Evolutionary conservation across 345 rosid genomes (phyloP).

Genomic region (Euclidium syriacum): DNA sequence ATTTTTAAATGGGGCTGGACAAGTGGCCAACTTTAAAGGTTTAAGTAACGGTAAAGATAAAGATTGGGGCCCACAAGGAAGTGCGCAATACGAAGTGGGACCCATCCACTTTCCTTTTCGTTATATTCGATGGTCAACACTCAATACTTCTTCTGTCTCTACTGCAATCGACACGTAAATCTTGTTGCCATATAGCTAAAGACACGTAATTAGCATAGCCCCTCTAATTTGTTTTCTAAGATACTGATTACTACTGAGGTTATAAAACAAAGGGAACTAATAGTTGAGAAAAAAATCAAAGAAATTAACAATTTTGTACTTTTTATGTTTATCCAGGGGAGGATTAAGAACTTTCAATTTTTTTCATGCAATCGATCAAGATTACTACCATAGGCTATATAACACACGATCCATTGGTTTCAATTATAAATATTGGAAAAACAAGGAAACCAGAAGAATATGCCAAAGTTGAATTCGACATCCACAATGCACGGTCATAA

Average conservation of each 20-base stretch:
- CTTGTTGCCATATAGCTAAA: neutral
- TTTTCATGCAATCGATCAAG: neutral
- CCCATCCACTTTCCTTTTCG: neutral
- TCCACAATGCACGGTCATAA: slow-evolving; percentile 20
- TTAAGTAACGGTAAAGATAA: neutral
- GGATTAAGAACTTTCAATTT: neutral
- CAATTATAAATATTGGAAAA: neutral
- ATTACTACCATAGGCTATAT: neutral
- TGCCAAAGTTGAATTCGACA: slow-evolving; percentile 15
- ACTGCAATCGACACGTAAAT: neutral
- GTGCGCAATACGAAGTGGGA: neutral
- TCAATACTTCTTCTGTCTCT: neutral
- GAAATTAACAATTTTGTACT: neutral
- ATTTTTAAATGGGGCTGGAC: neutral
- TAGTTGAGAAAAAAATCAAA: neutral
- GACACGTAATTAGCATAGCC: neutral
- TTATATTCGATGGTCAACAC: neutral
- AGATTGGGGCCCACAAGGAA: neutral
- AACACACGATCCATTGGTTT: neutral
- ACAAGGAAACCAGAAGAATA: neutral
- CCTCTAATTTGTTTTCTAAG: no score
- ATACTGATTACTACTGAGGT: no score
- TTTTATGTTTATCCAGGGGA: neutral
- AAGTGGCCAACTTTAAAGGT: no score
- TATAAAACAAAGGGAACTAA: no score